Base-by-base conservation (phyloP, 2,329 filamentous ascomycete species). In the Phaeosphaeria sp. region DNA sequence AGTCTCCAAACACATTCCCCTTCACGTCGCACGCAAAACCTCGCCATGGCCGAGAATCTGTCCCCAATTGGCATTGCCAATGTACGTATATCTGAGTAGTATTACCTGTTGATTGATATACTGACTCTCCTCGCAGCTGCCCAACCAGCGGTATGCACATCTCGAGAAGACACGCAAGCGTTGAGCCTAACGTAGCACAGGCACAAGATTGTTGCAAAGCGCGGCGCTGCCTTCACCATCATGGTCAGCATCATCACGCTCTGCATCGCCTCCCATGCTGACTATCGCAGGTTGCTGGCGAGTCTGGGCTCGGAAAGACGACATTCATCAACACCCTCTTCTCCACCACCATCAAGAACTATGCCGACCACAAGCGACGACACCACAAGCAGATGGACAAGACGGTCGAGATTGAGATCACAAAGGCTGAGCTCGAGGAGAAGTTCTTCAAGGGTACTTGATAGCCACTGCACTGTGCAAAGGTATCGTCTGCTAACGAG, bases 291-390 rank as follows among this genome's bases (percentile, higher is more conserved):
- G 93, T 98, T 82, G 95, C 95, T 83, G 94, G 94, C 84, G 94
- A 99, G 85, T 98, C 95, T 69, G 94, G 94, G 77, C 84, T 98
- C 72, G 95, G 95, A 85, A 99, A 99, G 88, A 99, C 96, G 24
- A 99, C 95, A 74, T 99, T 99, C 83, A 98, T 99, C 89, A 99
- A 99, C 89, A 99, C 95, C 59, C 89, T 99, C 61, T 99, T 99
- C 87, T 99, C 95, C 64, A 99, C 96, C 68, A 99, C 95, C 74
- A 99, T 99, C 88, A 99, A 99, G 87, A 99, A 98, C 87, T 99
- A 99, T 81, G 95, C 95, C 87, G 95, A 99, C 82, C 94, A 99
- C 88, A 97, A 97, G 87, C 91, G 93, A 82, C 92, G 95, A 77
- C 95, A 99, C 82, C 92, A 95, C 83, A 99, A 99, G 89, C 95